These are phyloP conservation scores for Bolboschoenus planiculmis DNA, from an alignment of 176 grass and related monocot species.

Conservation along the genomic window DNA sequence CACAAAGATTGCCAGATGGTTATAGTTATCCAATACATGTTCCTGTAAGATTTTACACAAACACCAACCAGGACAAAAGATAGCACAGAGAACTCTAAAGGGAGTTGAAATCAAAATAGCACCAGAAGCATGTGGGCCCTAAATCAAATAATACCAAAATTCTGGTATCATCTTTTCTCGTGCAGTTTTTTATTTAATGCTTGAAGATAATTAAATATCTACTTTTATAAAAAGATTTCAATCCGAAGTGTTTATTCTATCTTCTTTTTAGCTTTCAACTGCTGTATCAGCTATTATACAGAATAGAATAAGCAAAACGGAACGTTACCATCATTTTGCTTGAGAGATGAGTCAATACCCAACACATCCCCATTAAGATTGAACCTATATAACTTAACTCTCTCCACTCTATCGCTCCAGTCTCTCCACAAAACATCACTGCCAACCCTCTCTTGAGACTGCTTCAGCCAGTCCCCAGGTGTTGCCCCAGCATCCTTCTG, in stretches of 20 bases:
- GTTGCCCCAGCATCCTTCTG: conserved; percentile 22
- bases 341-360: conserved; percentile 36
- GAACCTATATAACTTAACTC: conserved; percentile 60
- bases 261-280: not conserved
- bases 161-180: not conserved
- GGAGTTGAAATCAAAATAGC: not conserved
- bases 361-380: conserved; percentile 66
- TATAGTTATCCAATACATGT: conserved; percentile 17
- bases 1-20: not conserved
- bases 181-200: not conserved
- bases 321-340: conserved; percentile 52
- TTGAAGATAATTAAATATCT: not conserved
- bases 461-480: conserved; percentile 31
- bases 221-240: not conserved
- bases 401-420: conserved; percentile 90
- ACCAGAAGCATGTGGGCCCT: not conserved
- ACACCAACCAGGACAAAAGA: conserved; percentile 10
- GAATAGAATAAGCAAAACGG: not conserved
- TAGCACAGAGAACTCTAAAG: not conserved
- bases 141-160: not conserved
- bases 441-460: conserved; percentile 24
- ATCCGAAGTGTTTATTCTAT: not conserved
- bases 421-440: conserved; percentile 51
- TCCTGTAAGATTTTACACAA: conserved; percentile 7
- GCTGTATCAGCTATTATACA: not conserved